Evolutionary conservation across 1,284 basidiomycete genomes (phyloP), one percentile per base, ranked within the genome.

Genomic region (Pseudozyma sp.): DNA sequence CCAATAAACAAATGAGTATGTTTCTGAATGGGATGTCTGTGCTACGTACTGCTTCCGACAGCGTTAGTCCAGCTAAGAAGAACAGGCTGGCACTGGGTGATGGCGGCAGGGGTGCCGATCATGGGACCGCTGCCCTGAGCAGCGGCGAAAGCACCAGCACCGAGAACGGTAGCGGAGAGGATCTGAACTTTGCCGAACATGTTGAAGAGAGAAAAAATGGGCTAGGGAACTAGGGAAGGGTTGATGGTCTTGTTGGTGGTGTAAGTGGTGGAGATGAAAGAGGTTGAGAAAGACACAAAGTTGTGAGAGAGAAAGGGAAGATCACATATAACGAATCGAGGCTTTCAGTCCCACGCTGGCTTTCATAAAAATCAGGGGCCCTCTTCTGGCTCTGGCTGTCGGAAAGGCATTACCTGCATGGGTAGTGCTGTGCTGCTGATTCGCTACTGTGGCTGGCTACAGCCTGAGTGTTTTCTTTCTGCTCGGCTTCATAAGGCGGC

Each of bases 71-170:
- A 81, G 47, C 51, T 54, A 49, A 81, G 52, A 3, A 56, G 55
- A 39, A 69, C 56, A 50, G 76, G 72, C 65, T 73, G 73, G 63
- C 79, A 81, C 66, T 78, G 65, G 45, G 63, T 57, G 50, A 81
- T 52, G 10, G 71, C 40, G 35, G 59, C 35, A 19, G 78, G 76
- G n/a, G 78, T 81, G 76, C 60, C 67, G 61, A 79, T 70, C 34
- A 38, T 55, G 53, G 53, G 52, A n/a, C 52, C 52, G 25, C 25
- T 31, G 25, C 25, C 6, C 25, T 31, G 25, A 54, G 59, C 64
- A 19, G 62, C 61, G 25, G 55, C 73, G 50, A 60, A 43, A 43
- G 44, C 39, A 38, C 65, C 53, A 43, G 61, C 60, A 34, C 59
- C 59, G 11, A 70, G 49, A 42, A 67, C 58, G 45, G 73, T 53